phyloP scores from a whole-genome alignment of 2,329 filamentous ascomycete species.

The Diaporthe ilicicola region DNA sequence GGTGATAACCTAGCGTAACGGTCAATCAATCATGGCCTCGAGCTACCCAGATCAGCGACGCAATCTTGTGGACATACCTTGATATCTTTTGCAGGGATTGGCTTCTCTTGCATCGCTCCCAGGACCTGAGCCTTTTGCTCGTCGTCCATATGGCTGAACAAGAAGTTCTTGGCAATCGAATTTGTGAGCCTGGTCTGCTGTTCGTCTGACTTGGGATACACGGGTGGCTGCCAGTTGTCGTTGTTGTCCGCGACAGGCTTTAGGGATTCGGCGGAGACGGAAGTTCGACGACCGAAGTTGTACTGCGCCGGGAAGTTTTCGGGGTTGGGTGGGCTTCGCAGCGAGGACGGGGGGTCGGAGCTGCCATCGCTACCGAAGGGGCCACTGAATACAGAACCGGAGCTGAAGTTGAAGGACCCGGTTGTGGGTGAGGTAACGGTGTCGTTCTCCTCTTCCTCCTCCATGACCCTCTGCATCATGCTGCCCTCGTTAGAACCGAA shows the following conservation, averaged over 20 bases:
- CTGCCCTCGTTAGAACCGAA: conserved; percentile 67
- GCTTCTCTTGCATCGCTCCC: conserved; percentile 91
- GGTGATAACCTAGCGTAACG: conserved; percentile 77
- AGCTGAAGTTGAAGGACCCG: conserved; percentile 60
- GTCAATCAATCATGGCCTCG: conserved; percentile 26
- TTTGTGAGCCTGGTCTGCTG: conserved; percentile 81
- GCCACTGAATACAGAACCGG: conserved; percentile 56
- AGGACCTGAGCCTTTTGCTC: conserved; percentile 89
- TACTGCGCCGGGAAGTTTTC: conserved; percentile 90
- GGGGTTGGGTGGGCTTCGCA: conserved; percentile 60
- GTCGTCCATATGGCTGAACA: conserved; percentile 94
- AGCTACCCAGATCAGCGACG: not conserved
- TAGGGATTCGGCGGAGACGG: conserved; percentile 94
- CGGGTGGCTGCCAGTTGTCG: conserved; percentile 90
- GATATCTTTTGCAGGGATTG: conserved; percentile 88
- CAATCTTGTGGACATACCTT: conserved; percentile 56
- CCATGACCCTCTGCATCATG: conserved; percentile 67
- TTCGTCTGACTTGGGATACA: conserved; percentile 82
- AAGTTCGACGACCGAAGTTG: conserved; percentile 91
- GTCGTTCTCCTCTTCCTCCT: conserved; percentile 88
- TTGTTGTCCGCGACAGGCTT: conserved; percentile 85
- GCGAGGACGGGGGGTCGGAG: conserved; percentile 55
- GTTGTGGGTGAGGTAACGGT: conserved; percentile 78
- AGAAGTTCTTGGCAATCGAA: conserved; percentile 88
- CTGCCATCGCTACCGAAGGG: conserved; percentile 60